Base-by-base conservation (phyloP, 2,329 filamentous ascomycete species). In the Sclerotinia trifoliorum region DNA sequence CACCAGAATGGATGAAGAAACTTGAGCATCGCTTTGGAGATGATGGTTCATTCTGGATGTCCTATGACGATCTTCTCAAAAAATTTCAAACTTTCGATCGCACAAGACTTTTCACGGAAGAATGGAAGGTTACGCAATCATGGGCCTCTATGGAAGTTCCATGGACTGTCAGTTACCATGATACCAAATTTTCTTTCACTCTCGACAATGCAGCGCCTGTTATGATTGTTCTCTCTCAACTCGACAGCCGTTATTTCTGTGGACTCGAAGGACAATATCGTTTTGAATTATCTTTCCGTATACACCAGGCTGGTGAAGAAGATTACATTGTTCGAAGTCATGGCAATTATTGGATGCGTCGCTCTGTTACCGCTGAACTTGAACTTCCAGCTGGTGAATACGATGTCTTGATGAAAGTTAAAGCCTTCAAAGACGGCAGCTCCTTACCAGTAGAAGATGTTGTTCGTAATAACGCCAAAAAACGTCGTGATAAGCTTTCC, bases 11-110 rank as follows among this genome's bases (percentile, higher is more conserved):
- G 63, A 83, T 87, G 66, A 79, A 84, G 69, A 85, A 87, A 74
- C 83, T 88, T 1, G 80, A 80, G 49, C 85, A 88, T 74, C 81
- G 80, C n/a, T 88, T 88, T 66, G 86, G 86, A 32, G 84, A 86
- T 71, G 86, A 89, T 73, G 86, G 85, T 0, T 82, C 85, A 15
- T 89, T 89, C 74, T 89, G 86, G 86, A 88, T 88, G 70, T 81
- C 85, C 0, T 88, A 86, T 72, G 82, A 85, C 56, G 87, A 89
- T 71, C 80, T 90, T 65, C 81, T 89, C 6, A 82, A 83, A 73
- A 88, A 88, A 71, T 89, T 84, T 73, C 82, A 83, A 48, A 81
- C 83, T 66, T 83, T 89, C 66, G 85, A 88, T 73, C 82, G 86
- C 15, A 89, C 87, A 0, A 81, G 87, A 0, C 81, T 90, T 24